phyloP scores from a whole-genome alignment of 768 basidiomycete species.

The Suillus subluteus region DNA sequence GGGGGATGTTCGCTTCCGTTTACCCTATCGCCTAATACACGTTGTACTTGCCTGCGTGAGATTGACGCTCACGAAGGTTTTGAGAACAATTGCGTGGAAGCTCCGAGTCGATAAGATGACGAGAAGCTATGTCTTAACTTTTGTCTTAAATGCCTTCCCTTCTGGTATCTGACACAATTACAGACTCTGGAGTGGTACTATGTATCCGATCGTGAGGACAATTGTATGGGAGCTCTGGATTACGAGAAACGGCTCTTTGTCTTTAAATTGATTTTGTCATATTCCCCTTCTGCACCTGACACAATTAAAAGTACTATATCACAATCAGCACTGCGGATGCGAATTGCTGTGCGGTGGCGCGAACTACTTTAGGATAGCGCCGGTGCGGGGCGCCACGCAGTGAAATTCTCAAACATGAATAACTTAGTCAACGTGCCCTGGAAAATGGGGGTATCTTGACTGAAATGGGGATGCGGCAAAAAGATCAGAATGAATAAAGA shows the following conservation, averaged over 20 bases:
- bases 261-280: not conserved
- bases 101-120: not conserved
- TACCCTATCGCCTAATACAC: not conserved
- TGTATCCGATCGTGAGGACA: not conserved
- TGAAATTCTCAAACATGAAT: too few relatives aligned
- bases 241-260: not conserved
- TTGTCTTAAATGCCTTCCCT: slow-evolving; percentile 3
- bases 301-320: not conserved
- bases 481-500: slow-evolving; percentile 18
- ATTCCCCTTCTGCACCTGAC: not conserved
- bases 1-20: not conserved
- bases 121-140: slow-evolving; percentile 1
- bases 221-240: not conserved
- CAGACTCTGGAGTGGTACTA: not conserved
- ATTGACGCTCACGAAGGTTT: slow-evolving; percentile 11
- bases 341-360: not conserved
- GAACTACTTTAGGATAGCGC: not conserved
- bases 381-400: not conserved
- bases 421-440: too few relatives aligned
- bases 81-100: slow-evolving; percentile 15
- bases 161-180: slow-evolving; percentile 1
- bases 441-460: not conserved
- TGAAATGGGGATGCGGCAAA: not conserved
- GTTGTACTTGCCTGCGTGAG: not conserved
- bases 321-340: too few relatives aligned